These are phyloP conservation scores for Uronychia binucleata DNA, from an alignment of 73 alveolate species.

Conservation along the genomic window DNA sequence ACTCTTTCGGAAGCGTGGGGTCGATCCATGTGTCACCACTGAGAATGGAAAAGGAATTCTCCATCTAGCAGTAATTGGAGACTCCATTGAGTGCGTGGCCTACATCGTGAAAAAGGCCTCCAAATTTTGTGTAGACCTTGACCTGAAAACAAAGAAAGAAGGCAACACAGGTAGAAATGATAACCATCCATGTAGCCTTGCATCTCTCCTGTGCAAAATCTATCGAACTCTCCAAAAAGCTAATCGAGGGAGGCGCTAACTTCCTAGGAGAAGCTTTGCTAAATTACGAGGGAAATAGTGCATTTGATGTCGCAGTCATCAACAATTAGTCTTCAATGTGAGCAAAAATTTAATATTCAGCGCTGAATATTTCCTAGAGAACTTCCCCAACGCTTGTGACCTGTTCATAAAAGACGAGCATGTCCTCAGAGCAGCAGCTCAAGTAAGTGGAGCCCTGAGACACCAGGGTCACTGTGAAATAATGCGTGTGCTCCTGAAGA, in stretches of 20 bases:
- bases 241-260: neutral
- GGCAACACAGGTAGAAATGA: neutral
- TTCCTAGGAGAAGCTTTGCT: neutral
- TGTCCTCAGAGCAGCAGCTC: no score
- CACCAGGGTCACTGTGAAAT: no score
- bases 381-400: neutral
- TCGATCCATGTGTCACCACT: neutral
- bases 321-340: neutral
- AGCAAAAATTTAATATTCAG: neutral
- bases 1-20: neutral
- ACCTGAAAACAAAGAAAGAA: neutral
- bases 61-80: neutral
- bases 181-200: neutral
- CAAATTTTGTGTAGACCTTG: neutral
- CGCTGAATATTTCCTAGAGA: neutral
- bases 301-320: neutral
- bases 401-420: neutral
- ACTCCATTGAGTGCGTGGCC: neutral
- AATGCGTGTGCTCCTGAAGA: neutral
- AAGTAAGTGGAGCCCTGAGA: no score
- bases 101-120: neutral
- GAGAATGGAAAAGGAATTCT: neutral
- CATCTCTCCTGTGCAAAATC: neutral
- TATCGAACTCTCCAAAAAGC: no score
- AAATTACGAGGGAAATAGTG: neutral